These are phyloP conservation scores for Pyrenula massariospora DNA, from an alignment of 495 filamentous ascomycete genomes.

Conservation along the genomic window DNA sequence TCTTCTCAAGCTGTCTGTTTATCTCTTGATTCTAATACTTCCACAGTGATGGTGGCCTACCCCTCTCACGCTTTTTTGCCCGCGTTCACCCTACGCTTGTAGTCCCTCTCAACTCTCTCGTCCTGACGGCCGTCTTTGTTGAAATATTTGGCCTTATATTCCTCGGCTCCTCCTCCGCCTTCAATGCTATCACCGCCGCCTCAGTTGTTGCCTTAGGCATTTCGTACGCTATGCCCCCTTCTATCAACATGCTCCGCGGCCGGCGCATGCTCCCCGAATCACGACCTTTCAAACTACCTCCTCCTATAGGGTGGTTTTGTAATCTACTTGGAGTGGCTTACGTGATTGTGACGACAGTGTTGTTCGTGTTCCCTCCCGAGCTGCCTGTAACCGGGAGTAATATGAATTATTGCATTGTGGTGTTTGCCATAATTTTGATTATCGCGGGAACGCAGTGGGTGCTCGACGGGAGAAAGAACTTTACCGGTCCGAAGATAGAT, in stretches of 20 bases:
- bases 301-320: conserved; percentile 44
- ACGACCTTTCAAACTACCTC: conserved; percentile 49
- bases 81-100: conserved; percentile 50
- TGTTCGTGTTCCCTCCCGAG: conserved; percentile 66
- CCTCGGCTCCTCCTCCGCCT: conserved; percentile 51
- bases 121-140: conserved; percentile 50
- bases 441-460: conserved; percentile 58
- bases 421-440: conserved; percentile 55
- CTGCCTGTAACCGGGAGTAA: conserved; percentile 54
- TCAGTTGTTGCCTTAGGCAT: conserved; percentile 61
- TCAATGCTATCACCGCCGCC: conserved; percentile 59
- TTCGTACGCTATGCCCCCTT: conserved; percentile 61
- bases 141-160: conserved; percentile 64
- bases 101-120: conserved; percentile 58
- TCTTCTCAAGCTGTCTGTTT: too few species aligned
- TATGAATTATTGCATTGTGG: conserved; percentile 69
- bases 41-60: conserved; percentile 64
- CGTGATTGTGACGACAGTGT: conserved; percentile 54
- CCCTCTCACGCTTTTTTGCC: conserved; percentile 52
- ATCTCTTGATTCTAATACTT: not conserved
- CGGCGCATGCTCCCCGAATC: conserved; percentile 49
- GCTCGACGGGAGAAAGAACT: conserved; percentile 64
- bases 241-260: conserved; percentile 53
- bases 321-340: conserved; percentile 50
- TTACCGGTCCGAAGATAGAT: conserved; percentile 47